Evolutionary conservation across 257 asterid species (phyloP), one percentile per base, ranked within the genome.

Genomic region (Solanum tacnaense): DNA sequence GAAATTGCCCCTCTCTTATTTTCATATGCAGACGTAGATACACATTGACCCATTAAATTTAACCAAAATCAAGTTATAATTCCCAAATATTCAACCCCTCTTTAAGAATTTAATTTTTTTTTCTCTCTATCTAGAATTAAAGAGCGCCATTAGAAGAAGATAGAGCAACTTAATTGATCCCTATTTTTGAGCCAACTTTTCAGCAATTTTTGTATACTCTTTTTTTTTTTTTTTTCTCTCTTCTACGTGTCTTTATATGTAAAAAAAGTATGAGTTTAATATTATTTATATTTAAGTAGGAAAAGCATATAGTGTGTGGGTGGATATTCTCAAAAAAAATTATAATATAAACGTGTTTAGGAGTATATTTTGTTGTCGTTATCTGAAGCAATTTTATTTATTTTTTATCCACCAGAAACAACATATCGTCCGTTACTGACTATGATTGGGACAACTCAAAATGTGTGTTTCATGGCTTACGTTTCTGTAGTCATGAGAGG

Each of bases 31-130:
- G 75, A 84, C 25, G 86, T 72, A 41, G 91, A 78, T 68, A 23
- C 89, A 85, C 93, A 91, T 78, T 88, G 91, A 88, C 93, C 91
- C 91, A 89, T 88, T 65, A 27, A 46, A 13, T 79, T 44, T n/a
- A 74, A n/a, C 60, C 60, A 76, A 39, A 39, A 39, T 78, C 62
- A n/a, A 41, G 4, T 78, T 20, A 29, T 74, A 35, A 76, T 36
- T 78, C 36, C 8, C n/a, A 78, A 78, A n/a, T 39, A n/a, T 41
- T 41, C 15, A 46, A 29, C 3, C 41, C 32, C 41, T 75, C 9
- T 46, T 81, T 46, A 46, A 46, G 29, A 46, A 13, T 81, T 29
- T 8, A 4, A 7, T 78, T 41, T 41, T 2, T 27, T 6, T 2
- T 6, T 16, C 23, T 23, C 60, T 75, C 21, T 23, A 10, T 78